Percentiles rank a stretch among this genome's conserved stretches.
phyloP scores from a whole-genome alignment of 2,329 filamentous ascomycete species.

The Byssochlamys sp. region DNA sequence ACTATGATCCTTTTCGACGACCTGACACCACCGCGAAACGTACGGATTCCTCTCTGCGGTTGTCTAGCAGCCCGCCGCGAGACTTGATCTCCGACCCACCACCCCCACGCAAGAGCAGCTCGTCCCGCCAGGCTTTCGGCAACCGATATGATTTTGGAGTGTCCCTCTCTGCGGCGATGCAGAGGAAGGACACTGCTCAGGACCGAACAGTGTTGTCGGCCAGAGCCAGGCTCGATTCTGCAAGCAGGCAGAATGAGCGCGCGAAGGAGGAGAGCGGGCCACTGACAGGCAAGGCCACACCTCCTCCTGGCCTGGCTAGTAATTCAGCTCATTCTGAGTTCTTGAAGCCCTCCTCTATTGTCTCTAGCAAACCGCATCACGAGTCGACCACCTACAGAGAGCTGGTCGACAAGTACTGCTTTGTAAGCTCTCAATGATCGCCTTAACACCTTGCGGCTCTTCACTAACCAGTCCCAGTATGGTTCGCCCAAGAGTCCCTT shows the following conservation, averaged over 20 bases:
- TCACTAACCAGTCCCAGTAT: constrained; percentile 33
- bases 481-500: constrained; percentile 33
- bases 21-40: constrained; percentile 51
- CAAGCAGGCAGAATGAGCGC: constrained; percentile 5
- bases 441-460: constrained; percentile 27
- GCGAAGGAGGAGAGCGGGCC: constrained; percentile 9
- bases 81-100: constrained; percentile 54
- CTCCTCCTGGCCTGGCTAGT: constrained; percentile 10
- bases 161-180: constrained; percentile 76
- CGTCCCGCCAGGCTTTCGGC: constrained; percentile 64
- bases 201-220: constrained; percentile 50
- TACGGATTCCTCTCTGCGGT: constrained; percentile 57
- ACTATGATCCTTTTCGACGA: constrained; percentile 47
- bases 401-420: constrained; percentile 97
- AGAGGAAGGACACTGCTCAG: constrained; percentile 50
- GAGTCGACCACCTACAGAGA: constrained; percentile 89
- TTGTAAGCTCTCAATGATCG: constrained; percentile 63
- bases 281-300: constrained; percentile 9
- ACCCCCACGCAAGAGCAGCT: constrained; percentile 37
- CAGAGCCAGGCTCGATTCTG: constrained; percentile 43
- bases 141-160: constrained; percentile 93
- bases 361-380: constrained; percentile 58
- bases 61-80: constrained; percentile 60
- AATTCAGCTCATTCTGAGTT: constrained; percentile 10
- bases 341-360: constrained; percentile 45